Conservation (phyloP, 495 filamentous ascomycete genomes). For the Haplographium delicatum region DNA sequence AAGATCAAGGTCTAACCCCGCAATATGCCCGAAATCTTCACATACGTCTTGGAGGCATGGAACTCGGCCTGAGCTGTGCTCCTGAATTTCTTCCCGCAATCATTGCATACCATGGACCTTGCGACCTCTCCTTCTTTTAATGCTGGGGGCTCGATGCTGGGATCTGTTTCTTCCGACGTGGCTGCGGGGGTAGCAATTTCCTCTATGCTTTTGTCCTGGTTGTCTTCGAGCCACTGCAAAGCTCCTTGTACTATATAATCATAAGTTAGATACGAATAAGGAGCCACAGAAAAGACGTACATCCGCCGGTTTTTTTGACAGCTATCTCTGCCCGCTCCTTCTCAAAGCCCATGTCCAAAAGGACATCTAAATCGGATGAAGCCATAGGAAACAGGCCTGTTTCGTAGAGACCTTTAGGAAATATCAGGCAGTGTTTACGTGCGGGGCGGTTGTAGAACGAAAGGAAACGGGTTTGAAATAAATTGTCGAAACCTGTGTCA, state of each 20-base stretch:
- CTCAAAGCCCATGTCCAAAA: conserved; percentile 95
- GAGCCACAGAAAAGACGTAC: conserved; percentile 43
- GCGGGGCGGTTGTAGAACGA: no score
- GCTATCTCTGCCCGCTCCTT: conserved; percentile 73
- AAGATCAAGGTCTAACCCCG: not conserved
- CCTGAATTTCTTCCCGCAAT: conserved; percentile 88
- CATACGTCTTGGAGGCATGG: conserved; percentile 80
- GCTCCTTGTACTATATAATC: conserved; percentile 70
- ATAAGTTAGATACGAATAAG: not conserved
- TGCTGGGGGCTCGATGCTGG: conserved; percentile 42
- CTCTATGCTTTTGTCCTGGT: conserved; percentile 76
- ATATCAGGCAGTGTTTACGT: no score
- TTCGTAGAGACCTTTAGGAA: no score
- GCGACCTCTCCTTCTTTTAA: conserved; percentile 58
- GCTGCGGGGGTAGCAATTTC: conserved; percentile 53
- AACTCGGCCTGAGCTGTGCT: conserved; percentile 76
- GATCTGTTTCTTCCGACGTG: conserved; percentile 41
- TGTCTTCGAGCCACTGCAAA: conserved; percentile 88
- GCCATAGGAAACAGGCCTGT: conserved; percentile 1
- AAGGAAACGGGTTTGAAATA: no score
- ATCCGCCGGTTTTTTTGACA: conserved; percentile 66
- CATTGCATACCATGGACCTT: conserved; percentile 66
- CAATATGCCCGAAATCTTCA: not conserved
- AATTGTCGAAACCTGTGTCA: no score
- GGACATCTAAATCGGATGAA: conserved; percentile 59